Evolutionary conservation across 306 rosid genomes (phyloP).

Genomic region (Lathyrus sativus): DNA sequence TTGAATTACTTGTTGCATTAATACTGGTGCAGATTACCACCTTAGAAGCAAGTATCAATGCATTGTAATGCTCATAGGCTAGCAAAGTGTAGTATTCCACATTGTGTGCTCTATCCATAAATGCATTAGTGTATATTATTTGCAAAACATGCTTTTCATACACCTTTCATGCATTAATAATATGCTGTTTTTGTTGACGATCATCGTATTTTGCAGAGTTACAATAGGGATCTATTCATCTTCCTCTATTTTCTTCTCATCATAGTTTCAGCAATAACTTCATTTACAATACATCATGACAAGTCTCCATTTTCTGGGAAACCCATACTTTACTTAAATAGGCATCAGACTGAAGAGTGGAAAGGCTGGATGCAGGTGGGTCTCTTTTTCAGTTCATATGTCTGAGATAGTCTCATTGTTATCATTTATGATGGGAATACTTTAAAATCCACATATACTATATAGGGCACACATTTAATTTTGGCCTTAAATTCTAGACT

Average conservation of each 20-base stretch:
- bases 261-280: constrained; percentile 81
- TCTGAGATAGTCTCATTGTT: constrained; percentile 26
- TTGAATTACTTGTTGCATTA: constrained; percentile 17
- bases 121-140: constrained; percentile 4
- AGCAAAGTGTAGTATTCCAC: constrained; percentile 8
- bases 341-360: constrained; percentile 99
- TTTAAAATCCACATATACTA: constrained; percentile 14
- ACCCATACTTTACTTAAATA: constrained; percentile 80
- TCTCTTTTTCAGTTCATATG: constrained; percentile 35
- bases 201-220: constrained; percentile 70
- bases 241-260: constrained; percentile 89
- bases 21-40: constrained; percentile 16
- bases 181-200: constrained; percentile 22
- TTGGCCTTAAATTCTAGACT: constrained; percentile 16
- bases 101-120: constrained; percentile 18
- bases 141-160: constrained; percentile 15
- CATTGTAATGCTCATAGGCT: constrained; percentile 19
- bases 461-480: constrained; percentile 17
- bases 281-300: constrained; percentile 79
- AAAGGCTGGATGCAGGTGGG: constrained; percentile 99
- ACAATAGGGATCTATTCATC: constrained; percentile 87
- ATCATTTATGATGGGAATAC: constrained; percentile 17
- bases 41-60: constrained; percentile 18
- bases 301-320: constrained; percentile 87
- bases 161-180: constrained; percentile 16